Base-by-base conservation (phyloP, 1,139 yeast genomes). In the Keqinozyma sinolaborantium region DNA sequence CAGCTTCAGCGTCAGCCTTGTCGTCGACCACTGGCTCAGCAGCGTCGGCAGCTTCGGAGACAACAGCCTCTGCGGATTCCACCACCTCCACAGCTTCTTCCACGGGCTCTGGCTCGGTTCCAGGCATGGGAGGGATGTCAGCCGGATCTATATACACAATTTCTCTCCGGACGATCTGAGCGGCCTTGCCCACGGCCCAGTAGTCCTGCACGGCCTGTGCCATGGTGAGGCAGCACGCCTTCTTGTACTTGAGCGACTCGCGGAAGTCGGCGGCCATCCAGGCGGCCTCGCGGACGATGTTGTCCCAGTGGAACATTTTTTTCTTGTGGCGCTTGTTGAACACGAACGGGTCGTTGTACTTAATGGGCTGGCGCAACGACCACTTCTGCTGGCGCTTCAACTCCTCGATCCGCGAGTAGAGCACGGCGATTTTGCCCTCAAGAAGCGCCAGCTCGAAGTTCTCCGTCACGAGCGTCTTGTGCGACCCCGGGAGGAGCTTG, bases 341-440 rank as follows among this genome's bases (percentile, higher is more conserved):
- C 7, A 71, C 56, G 32, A 77, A 73, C 0, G 97, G 97, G 41
- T 87, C 95, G 16, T 69, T 54, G 46, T 71, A 81, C 41, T 75
- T 72, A 32, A 74, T 69, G 1, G 95, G 95, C 53, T 94, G 98
- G 31, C 95, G 71, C 34, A 90, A 64, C 16, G 96, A 83, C 98
- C 98, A 94, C 47, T 84, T 79, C 4, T 87, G 86, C 35, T 83
- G 82, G 32, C 95, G 68, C 51, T 88, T 86, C 39, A 94, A 67
- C 52, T 90, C 97, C 50, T 92, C 98, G 29, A 94, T 90, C 36
- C 97, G 73, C 3, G 95, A 85, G 48, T 87, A 85, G 11, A 87
- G 77, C n/a, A 88, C 96, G 0, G 95, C 87, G 7, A 92, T 79
- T 51, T 90, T 85, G 6, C 97, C 95, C 52, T 92, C 99, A n/a